Evolutionary conservation across 345 rosid genomes (phyloP).

Genomic region (Arabis alpina): DNA sequence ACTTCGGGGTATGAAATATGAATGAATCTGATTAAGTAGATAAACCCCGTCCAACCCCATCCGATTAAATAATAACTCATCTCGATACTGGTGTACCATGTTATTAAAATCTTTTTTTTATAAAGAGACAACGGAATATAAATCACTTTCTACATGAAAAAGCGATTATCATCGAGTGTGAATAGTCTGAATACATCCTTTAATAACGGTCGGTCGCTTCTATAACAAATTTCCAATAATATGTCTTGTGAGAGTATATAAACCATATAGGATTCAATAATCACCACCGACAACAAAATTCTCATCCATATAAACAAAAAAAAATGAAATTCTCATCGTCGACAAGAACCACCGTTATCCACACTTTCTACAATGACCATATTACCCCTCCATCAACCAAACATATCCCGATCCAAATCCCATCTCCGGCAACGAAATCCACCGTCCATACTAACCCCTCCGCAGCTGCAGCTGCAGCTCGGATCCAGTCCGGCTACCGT

Average conservation of each 20-base stretch:
- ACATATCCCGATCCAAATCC: slow-evolving; percentile 45
- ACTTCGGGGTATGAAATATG: slow-evolving; percentile 1
- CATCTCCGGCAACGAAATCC: slow-evolving; percentile 31
- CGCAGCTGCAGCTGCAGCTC: slow-evolving; percentile 52
- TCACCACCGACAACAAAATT: slow-evolving; percentile 29
- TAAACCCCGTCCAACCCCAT: slow-evolving; percentile 6
- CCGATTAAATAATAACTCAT: slow-evolving; percentile 1
- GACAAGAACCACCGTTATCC: slow-evolving; percentile 50
- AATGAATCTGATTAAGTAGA: slow-evolving; percentile 23
- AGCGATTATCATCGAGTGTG: slow-evolving; percentile 25
- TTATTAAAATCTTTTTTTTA: slow-evolving; percentile 9
- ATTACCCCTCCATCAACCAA: slow-evolving; percentile 37
- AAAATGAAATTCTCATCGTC: slow-evolving; percentile 41
- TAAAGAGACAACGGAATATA: slow-evolving; percentile 30
- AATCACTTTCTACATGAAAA: slow-evolving; percentile 1
- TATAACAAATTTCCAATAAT: neutral
- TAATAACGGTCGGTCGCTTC: slow-evolving; percentile 36
- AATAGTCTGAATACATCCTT: slow-evolving; percentile 23
- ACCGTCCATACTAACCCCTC: slow-evolving; percentile 41
- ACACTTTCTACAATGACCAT: slow-evolving; percentile 47
- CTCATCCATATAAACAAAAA: slow-evolving; percentile 9
- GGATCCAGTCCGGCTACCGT: slow-evolving; percentile 76
- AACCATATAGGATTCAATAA: neutral
- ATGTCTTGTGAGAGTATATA: neutral
- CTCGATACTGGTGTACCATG: slow-evolving; percentile 29